Conservation (phyloP, 345 rosid species). For the Boechera retrofracta region DNA sequence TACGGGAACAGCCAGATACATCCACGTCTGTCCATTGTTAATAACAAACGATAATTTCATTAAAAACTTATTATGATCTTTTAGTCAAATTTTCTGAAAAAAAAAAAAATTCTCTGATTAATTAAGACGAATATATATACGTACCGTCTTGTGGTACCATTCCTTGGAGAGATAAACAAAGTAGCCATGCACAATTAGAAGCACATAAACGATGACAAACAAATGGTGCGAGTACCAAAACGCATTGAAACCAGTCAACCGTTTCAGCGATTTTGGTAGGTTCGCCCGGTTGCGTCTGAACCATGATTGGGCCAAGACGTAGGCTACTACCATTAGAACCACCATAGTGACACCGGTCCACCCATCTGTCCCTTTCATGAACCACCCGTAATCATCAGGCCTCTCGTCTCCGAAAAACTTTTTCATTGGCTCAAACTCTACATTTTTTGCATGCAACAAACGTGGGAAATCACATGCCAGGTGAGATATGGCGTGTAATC, state of each 20-base stretch:
- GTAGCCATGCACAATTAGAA: constrained; percentile 72
- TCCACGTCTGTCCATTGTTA: constrained; percentile 68
- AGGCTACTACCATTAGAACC: constrained; percentile 69
- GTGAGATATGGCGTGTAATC: constrained; percentile 67
- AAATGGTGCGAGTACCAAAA: constrained; percentile 92
- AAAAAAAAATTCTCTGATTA: background rate
- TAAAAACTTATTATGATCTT: background rate
- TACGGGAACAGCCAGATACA: constrained; percentile 79
- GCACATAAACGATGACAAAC: constrained; percentile 69
- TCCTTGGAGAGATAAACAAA: constrained; percentile 65
- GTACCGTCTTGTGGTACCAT: constrained; percentile 79
- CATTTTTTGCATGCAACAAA: constrained; percentile 66
- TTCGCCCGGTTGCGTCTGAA: constrained; percentile 68
- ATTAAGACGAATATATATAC: background rate
- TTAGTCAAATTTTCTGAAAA: background rate
- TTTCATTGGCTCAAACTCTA: constrained; percentile 64
- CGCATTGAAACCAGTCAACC: constrained; percentile 80
- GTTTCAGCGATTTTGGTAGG: constrained; percentile 61
- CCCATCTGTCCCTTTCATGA: constrained; percentile 72
- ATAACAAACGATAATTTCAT: background rate
- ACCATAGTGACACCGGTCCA: constrained; percentile 81
- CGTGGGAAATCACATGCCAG: constrained; percentile 83
- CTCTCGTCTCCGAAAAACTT: constrained; percentile 62
- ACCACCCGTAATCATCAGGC: constrained; percentile 78
- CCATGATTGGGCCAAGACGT: constrained; percentile 73